A percentile compares a stretch with the other conserved stretches of the same genome.
phyloP scores from a whole-genome alignment of 176 grass and related monocot species.

The Oryza glaberrima region DNA sequence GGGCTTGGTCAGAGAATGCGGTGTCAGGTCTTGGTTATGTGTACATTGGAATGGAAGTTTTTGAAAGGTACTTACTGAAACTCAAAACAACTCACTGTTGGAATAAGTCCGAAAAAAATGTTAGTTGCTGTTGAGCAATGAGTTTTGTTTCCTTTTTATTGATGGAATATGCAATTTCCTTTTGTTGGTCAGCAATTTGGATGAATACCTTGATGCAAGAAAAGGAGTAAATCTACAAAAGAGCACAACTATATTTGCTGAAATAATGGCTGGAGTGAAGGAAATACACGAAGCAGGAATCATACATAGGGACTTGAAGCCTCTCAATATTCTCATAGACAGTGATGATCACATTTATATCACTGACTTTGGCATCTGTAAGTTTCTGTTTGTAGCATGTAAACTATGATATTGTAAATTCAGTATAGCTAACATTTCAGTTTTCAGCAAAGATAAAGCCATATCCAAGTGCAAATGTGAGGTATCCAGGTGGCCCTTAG shows the following conservation, averaged over 20 bases:
- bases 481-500: not conserved
- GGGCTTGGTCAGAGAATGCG: not conserved
- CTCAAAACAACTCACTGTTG: not conserved
- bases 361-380: not conserved
- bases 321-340: not conserved
- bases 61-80: not conserved
- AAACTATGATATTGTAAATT: not conserved
- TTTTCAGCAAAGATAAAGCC: not conserved
- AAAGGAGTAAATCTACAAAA: not conserved
- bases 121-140: not conserved
- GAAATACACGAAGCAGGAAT: not conserved
- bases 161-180: not conserved
- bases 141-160: not conserved
- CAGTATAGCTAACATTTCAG: not conserved
- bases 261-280: not conserved
- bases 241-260: not conserved
- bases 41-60: not conserved
- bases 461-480: not conserved
- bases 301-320: not conserved
- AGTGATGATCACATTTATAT: not conserved
- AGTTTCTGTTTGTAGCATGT: not conserved
- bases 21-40: not conserved
- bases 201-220: not conserved
- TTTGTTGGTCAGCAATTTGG: not conserved
- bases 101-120: not conserved